Base-by-base conservation (phyloP, 352 stramenopile species). In the Blastocystis sp. region DNA sequence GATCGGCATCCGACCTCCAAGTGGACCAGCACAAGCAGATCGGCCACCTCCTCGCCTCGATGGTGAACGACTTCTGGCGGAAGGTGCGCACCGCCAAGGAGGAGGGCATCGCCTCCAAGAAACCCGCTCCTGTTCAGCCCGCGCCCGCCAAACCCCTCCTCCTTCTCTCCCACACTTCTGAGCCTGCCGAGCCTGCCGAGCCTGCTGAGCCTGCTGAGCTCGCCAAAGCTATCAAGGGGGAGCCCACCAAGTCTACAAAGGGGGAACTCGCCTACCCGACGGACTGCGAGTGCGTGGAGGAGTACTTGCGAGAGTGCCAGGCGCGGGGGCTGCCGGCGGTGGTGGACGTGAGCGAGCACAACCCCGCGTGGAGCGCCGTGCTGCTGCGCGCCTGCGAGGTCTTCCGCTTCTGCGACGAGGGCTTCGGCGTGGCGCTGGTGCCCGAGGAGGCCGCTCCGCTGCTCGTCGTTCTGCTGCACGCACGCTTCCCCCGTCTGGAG, bases 31-130 rank as follows among this genome's bases (percentile, higher is more conserved):
- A 84, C 21, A 28, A 38, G 21, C 24, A 63, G 38, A 84, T 84
- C 61, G 40, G 74, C 48, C 48, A 64, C 19, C 34, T 84, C 10
- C 24, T 84, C 17, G 19, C 74, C 17, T 34, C 10, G 57, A 84
- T 84, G 74, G 74, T 84, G 28, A 52, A 62, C 6, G 54, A 84
- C 24, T 84, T 84, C 40, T 84, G 74, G 74, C 17, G 57, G 45
- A 62, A 69, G 54, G 74, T 84, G 4, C 74, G 66, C 24, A 59
- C 7, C 21, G 74, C 74, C 3, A 62, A 69, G 11, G 21, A 48
- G 21, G 74, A 84, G 60, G 45, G 38, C 24, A 24, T 57, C 14
- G 48, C 6, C 48, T 34, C 28, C 28, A 34, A 34, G 28, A 34
- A 34, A 34, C 28, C 28, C 28, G 28, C 28, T 34, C 28, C 28